Base-by-base conservation (phyloP, 495 filamentous ascomycete genomes). In the Hyaloscypha bicolor region DNA sequence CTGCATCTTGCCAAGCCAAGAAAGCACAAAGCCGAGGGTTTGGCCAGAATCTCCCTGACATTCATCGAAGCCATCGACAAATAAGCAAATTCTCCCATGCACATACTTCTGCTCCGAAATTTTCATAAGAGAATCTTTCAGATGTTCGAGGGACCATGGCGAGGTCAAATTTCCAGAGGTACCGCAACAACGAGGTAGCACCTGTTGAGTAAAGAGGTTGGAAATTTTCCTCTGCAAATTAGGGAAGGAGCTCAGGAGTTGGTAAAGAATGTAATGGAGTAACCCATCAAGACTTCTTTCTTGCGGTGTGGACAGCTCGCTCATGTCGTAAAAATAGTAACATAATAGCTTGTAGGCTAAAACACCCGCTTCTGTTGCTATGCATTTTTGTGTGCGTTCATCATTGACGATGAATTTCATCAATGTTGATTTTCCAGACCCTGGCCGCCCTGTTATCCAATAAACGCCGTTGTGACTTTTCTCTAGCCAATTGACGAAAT, bases 351-450 rank as follows among this genome's bases (percentile, higher is more conserved):
- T 37, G 35, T 37, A 3, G 35, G 35, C 35, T 37, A 37, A 37
- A 37, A 8, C 35, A 37, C 35, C 35, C 3, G 35, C 35, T 37
- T 37, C 35, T n/a, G 51, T 21, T 6, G 19, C 51, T 55, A 55
- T 6, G 25, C 25, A 29, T 55, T 55, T 8, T n/a, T 29, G 51
- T 21, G 51, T 55, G 19, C 51, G 19, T n/a, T 55, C 8, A 71
- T 55, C 25, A 1, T 37, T 37, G 35, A 37, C 35, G 35, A 37
- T 37, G 35, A 1, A 37, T 37, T 58, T 58, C 55, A 58, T 58
- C 9, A 58, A 33, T 30, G 55, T 58, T 9, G 55, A 58, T 58
- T 58, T 58, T 19, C 55, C 55, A 19, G 30, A 29, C 12, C 22
- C 55, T 32, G 55, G 55, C 1, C 29, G 22, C 22, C 55, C 55